A percentile compares a stretch with the other conserved stretches of the same genome.
phyloP scores from a whole-genome alignment of 257 asterid genomes.

The Gentiana dahurica region DNA sequence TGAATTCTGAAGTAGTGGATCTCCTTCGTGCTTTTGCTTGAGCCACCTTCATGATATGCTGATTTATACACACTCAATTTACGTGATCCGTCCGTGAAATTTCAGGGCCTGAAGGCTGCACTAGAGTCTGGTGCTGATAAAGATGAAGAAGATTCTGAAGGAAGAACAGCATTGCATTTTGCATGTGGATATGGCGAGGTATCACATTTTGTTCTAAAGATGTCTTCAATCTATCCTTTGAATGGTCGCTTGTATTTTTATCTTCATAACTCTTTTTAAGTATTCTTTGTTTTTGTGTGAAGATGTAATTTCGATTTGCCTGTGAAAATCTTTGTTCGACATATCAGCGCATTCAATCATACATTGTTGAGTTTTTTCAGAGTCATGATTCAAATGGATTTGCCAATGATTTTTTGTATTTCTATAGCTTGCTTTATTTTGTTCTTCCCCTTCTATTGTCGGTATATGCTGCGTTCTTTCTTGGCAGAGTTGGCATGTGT shows the following conservation, averaged over 20 bases:
- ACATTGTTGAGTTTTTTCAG: too few species aligned
- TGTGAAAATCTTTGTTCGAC: too few species aligned
- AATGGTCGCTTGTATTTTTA: not conserved
- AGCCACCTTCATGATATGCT: not conserved
- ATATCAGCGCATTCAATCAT: too few species aligned
- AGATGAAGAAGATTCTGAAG: conserved; percentile 98
- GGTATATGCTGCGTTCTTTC: not conserved
- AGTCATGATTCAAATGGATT: too few species aligned
- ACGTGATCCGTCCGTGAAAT: conserved; percentile 4
- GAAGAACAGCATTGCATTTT: conserved; percentile 98
- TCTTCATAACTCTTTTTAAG: not conserved
- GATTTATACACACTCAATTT: not conserved
- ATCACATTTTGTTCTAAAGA: not conserved
- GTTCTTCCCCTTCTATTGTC: not conserved
- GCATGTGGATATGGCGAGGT: conserved; percentile 99
- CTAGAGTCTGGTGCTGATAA: conserved; percentile 81
- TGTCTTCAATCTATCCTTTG: not conserved
- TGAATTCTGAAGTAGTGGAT: not conserved
- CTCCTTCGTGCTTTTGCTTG: not conserved
- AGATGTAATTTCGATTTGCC: too few species aligned
- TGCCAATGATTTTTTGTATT: too few species aligned
- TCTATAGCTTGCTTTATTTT: too few species aligned
- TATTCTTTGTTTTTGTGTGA: not conserved
- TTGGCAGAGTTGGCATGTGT: not conserved
- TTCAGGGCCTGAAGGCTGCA: conserved; percentile 75